phyloP scores from a whole-genome alignment of 768 basidiomycete genomes.

The Hygrocybe coccinea region DNA sequence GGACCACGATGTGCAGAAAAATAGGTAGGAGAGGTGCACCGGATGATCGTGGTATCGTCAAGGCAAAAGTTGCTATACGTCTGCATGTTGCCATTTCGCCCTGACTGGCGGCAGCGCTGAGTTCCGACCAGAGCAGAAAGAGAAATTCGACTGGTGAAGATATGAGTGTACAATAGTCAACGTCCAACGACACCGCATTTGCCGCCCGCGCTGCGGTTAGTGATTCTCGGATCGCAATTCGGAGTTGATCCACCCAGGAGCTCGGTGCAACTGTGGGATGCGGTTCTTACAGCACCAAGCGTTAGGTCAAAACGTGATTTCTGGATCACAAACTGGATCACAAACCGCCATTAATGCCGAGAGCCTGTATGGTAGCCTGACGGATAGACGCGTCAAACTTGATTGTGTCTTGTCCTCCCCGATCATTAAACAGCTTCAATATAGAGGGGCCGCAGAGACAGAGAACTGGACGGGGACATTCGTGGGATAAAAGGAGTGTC shows the following conservation, averaged over 20 bases:
- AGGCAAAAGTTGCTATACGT: conserved; percentile 61
- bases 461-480: conserved; percentile 63
- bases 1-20: conserved; percentile 65
- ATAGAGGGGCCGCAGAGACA: conserved; percentile 57
- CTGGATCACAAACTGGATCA: conserved; percentile 15
- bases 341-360: conserved; percentile 10
- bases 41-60: conserved; percentile 55
- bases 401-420: conserved; percentile 1
- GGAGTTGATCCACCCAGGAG: conserved; percentile 51
- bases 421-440: conserved; percentile 38
- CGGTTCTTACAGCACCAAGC: conserved; percentile 12
- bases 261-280: conserved; percentile 23
- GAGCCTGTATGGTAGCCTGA: conserved; percentile 2
- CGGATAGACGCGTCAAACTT: conserved; percentile 6
- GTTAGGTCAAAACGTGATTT: conserved; percentile 15
- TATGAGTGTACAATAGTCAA: conserved; percentile 60
- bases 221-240: conserved; percentile 52
- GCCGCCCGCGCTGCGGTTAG: conserved; percentile 54
- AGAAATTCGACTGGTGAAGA: conserved; percentile 59
- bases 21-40: conserved; percentile 61
- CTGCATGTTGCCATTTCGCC: conserved; percentile 60
- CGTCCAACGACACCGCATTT: conserved; percentile 60
- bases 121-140: conserved; percentile 62
- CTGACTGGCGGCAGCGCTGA: conserved; percentile 47
- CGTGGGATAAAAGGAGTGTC: conserved; percentile 55